A percentile compares a stretch with the other conserved stretches of the same genome.
phyloP scores from a whole-genome alignment of 768 basidiomycete genomes.

The Tylopilus balloui region DNA sequence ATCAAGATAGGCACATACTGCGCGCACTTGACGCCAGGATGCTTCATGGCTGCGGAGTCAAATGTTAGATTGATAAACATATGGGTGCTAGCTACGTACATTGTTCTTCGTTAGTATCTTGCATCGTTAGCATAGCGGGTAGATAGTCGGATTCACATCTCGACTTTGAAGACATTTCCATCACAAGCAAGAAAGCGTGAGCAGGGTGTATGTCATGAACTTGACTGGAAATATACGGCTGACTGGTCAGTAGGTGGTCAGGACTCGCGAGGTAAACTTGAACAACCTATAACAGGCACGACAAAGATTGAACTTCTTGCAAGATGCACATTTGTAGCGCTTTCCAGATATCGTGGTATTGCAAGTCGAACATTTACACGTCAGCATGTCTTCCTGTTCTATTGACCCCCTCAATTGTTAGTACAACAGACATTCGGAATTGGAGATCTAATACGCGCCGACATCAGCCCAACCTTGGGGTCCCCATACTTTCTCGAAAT shows the following conservation, averaged over 20 bases:
- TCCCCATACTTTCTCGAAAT: constrained; percentile 83
- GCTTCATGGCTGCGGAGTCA: constrained; percentile 54
- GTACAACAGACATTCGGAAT: neutral
- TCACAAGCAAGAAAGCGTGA: constrained; percentile 79
- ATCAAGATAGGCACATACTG: constrained; percentile 52
- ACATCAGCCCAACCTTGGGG: constrained; percentile 83
- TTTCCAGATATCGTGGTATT: constrained; percentile 51
- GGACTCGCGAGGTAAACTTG: constrained; percentile 7
- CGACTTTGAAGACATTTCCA: constrained; percentile 50
- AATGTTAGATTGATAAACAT: constrained; percentile 1
- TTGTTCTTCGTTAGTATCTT: constrained; percentile 51
- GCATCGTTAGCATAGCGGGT: constrained; percentile 20
- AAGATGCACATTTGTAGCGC: constrained; percentile 83
- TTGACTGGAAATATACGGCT: constrained; percentile 44
- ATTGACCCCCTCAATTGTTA: constrained; percentile 14
- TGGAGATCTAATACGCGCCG: constrained; percentile 46
- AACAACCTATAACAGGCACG: constrained; percentile 73
- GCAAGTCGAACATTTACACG: constrained; percentile 80
- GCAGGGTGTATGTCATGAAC: constrained; percentile 90
- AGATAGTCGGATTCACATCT: constrained; percentile 38
- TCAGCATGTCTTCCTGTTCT: constrained; percentile 68
- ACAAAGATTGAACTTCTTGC: constrained; percentile 77
- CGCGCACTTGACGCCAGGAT: constrained; percentile 79
- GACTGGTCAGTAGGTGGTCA: neutral
- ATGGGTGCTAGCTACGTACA: constrained; percentile 40